phyloP scores from a whole-genome alignment of 1,284 basidiomycete species.

The Tremellales sp. region DNA sequence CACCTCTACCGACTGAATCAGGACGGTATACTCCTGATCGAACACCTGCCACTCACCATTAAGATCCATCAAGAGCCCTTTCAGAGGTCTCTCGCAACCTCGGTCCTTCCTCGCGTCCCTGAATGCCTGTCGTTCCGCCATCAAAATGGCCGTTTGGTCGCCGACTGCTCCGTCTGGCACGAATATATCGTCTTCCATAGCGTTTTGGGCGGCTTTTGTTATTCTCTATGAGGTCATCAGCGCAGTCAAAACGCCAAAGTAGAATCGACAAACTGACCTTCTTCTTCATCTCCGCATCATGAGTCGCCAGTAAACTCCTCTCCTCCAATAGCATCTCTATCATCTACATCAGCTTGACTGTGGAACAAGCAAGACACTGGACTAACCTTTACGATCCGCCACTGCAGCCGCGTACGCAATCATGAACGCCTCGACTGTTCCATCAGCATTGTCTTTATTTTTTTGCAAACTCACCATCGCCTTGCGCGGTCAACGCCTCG shows the following conservation, averaged over 20 bases:
- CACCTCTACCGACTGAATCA: constrained; percentile 7
- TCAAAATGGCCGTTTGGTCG: constrained; percentile 26
- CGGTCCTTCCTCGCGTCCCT: constrained; percentile 30
- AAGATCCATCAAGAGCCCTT: constrained; percentile 36
- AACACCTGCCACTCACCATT: constrained; percentile 35
- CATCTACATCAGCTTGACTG: constrained; percentile 1
- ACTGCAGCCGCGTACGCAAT: constrained; percentile 42
- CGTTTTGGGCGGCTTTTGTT: constrained; percentile 30
- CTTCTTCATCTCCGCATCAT: constrained; percentile 31
- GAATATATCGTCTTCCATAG: constrained; percentile 22
- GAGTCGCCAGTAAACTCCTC: constrained; percentile 30
- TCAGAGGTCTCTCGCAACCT: constrained; percentile 37
- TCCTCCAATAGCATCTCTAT: constrained; percentile 40
- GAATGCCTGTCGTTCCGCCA: constrained; percentile 37
- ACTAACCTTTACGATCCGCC: constrained; percentile 41
- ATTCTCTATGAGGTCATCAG: constrained; percentile 16
- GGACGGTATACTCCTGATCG: neutral
- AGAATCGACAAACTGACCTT: constrained; percentile 13
- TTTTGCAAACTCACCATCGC: constrained; percentile 27
- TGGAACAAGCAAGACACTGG: constrained; percentile 1
- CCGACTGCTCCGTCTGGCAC: no score
- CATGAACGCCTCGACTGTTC: constrained; percentile 40
- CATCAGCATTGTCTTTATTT: constrained; percentile 6
- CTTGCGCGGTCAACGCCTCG: constrained; percentile 41
- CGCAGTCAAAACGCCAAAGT: neutral